These are phyloP conservation scores for Fomitopsis palustris DNA, from an alignment of 1,284 basidiomycete species.

Conservation along the genomic window DNA sequence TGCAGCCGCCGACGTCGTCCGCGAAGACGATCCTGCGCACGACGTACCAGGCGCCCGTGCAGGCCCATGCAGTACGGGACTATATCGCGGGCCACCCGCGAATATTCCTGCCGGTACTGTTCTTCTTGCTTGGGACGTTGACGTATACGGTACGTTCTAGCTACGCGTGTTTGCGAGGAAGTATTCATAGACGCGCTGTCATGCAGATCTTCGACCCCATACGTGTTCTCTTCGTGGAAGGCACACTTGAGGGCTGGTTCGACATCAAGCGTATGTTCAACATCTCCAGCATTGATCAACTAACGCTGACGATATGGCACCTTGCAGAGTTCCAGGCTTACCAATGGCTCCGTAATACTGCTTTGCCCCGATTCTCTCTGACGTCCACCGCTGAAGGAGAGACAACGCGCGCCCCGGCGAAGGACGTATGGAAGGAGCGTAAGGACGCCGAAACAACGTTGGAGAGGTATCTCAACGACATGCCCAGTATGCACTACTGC, in stretches of 20 bases:
- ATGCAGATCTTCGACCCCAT: conserved; percentile 88
- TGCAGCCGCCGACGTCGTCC: conserved; percentile 27
- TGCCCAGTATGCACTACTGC: conserved; percentile 49
- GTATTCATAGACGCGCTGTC: background rate
- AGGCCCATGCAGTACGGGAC: conserved; percentile 74
- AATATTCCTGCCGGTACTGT: conserved; percentile 80
- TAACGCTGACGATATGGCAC: background rate
- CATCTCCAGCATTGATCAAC: background rate
- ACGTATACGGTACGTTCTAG: conserved; percentile 75
- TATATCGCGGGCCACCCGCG: conserved; percentile 87
- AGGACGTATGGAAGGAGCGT: conserved; percentile 78
- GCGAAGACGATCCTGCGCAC: conserved; percentile 58
- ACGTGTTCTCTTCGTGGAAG: conserved; percentile 80
- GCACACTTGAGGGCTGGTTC: conserved; percentile 82
- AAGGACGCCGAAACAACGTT: conserved; percentile 72
- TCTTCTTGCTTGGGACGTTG: conserved; percentile 86
- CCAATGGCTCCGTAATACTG: conserved; percentile 63
- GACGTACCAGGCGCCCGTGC: conserved; percentile 73
- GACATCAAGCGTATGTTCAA: conserved; percentile 44
- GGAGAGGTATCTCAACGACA: conserved; percentile 68
- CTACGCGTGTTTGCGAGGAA: background rate
- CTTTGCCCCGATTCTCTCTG: conserved; percentile 47
- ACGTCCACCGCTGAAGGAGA: conserved; percentile 7
- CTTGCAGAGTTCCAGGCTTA: conserved; percentile 55
- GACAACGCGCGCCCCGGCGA: conserved; percentile 13